Evolutionary conservation across 2,329 filamentous ascomycete genomes (phyloP), one percentile per base, ranked within the genome.

Genomic region (Epichloe sp.): DNA sequence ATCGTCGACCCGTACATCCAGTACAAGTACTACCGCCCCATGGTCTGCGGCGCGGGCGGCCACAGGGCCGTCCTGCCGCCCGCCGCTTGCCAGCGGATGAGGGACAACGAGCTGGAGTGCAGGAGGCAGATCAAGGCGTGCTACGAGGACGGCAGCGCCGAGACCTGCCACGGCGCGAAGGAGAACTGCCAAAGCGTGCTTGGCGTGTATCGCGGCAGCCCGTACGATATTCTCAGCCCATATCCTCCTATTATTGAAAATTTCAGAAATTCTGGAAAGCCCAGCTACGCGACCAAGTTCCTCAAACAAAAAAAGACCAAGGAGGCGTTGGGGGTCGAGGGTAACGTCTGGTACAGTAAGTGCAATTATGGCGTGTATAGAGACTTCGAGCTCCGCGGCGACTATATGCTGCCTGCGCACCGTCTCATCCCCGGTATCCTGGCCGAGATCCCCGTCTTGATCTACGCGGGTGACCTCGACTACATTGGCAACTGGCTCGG

Each of bases 321-420:
- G 75, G 78, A 88, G 63, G 88, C 88, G 43, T 78, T 97, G 36
- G 93, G 93, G 57, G 89, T 82, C 48, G 93, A 97, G 72, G 88
- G 96, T 51, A 76, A 80, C 59, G 79, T 77, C 64, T 1, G 14
- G 10, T 97, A 95, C 68, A 87, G 95, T 63, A 90, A 85, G 67
- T 97, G 91, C 82, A 96, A 96, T 79, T 88, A 90, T 61, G 86
- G 94, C 70, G 93, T 97, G 72, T 96, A 96, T 80, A 82, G 88
- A 63, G 94, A 95, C 78, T 97, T 98, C 79, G 74, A 96, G 21
- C 36, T 11, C 8, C n/a, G 35, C 51, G 93, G 91, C 64, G 93
- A 98, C 72, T 97, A 91, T 91, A 96, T 96, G 86, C 83, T 93
- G 77, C 91, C 93, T 45, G 95, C 85, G 81, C 88, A 96, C 75